These are phyloP conservation scores for Penicillium roqueforti DNA, from an alignment of 495 filamentous ascomycete species.

Conservation along the genomic window DNA sequence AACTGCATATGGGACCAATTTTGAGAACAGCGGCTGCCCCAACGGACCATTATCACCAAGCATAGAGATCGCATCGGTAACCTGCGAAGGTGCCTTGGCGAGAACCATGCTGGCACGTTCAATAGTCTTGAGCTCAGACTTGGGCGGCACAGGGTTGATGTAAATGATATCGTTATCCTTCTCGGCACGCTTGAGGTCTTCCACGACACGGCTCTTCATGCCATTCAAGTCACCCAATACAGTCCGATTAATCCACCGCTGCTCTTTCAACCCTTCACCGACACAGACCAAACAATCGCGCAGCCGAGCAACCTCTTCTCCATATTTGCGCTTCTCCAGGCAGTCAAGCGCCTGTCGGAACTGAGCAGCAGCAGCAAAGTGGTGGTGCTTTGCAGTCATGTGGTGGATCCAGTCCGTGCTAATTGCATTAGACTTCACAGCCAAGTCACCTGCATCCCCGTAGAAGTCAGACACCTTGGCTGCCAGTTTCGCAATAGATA, in stretches of 20 bases:
- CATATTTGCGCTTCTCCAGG: constrained; percentile 89
- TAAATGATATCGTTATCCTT: constrained; percentile 97
- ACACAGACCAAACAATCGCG: constrained; percentile 77
- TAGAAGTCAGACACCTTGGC: constrained; percentile 93
- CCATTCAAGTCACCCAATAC: constrained; percentile 80
- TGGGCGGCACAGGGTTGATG: constrained; percentile 75
- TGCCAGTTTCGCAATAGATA: constrained; percentile 83
- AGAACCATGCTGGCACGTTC: constrained; percentile 87
- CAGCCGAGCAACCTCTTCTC: constrained; percentile 88
- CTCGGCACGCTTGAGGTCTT: constrained; percentile 88
- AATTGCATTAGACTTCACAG: constrained; percentile 81
- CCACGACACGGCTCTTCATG: constrained; percentile 73
- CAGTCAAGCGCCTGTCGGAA: constrained; percentile 91
- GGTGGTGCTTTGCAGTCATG: constrained; percentile 94
- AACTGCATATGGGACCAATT: constrained; percentile 92
- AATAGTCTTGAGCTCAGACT: constrained; percentile 80
- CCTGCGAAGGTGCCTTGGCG: constrained; percentile 72
- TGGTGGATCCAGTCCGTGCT: constrained; percentile 98
- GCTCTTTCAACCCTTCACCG: constrained; percentile 82
- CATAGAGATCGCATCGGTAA: constrained; percentile 72
- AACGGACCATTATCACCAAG: constrained; percentile 75
- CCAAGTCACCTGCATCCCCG: constrained; percentile 74
- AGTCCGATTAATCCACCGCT: constrained; percentile 76
- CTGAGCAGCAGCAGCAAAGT: constrained; percentile 95
- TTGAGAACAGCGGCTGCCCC: constrained; percentile 81